Evolutionary conservation across 148 eudicot species (phyloP), one percentile per base, ranked within the genome.

Genomic region (Rhododendron simsii): DNA sequence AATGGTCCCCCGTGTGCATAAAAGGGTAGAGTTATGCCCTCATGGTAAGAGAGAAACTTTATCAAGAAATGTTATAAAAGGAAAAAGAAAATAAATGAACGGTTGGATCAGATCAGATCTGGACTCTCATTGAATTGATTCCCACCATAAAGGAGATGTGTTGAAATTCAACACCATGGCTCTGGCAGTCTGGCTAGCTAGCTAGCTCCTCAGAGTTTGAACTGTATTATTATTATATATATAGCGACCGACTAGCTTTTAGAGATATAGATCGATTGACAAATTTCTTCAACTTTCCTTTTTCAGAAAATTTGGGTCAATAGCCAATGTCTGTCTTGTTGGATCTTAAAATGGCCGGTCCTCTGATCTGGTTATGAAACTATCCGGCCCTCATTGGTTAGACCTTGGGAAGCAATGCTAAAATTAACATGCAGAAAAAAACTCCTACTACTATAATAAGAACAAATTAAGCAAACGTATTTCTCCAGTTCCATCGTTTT

Each of bases 151-250:
- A 71, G 39, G 69, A 63, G 65, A 55, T 5, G 39, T 71, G 39
- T 71, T 71, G 76, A 71, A 71, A 71, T 71, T 71, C 76, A 71
- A 71, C 41, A 30, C 75, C 75, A 69, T 69, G 75, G 75, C 45
- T 41, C 45, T 41, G 45, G 44, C 44, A 41, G 44, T 41, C 45
- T 41, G 45, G 7, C 75, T 28, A 30, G 30, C 30, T 30, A 30
- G 30, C 35, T 33, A 1, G 35, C 35, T 33, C 75, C 75, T 69
- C 37, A 28, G 75, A 69, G 37, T 69, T 69, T 69, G 75, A 69
- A 69, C 35, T 69, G 7, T 69, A 69, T 39, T 30, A 30, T 30
- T 30, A 30, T 3, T 39, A 39, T 39, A 39, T 41, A 41, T 41
- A 41, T 26, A 28, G 75, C 35, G 75, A 67, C 74, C 35, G 75